Evolutionary conservation across 768 basidiomycete genomes (phyloP).

Genomic region (Rhodotorula paludigena): DNA sequence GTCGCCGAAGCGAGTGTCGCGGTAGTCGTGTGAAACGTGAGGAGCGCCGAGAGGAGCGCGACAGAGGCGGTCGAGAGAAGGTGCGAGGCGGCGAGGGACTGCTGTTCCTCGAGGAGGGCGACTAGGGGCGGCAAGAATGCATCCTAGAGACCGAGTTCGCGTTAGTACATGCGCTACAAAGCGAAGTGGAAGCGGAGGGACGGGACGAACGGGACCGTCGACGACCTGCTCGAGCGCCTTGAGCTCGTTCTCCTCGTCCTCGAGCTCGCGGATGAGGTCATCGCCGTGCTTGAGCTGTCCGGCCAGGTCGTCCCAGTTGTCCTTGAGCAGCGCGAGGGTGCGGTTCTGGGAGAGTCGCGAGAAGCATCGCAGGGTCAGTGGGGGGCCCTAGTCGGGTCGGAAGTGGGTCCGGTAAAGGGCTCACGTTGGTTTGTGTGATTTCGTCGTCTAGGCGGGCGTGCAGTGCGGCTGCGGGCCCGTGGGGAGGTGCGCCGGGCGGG

Average conservation of each 20-base stretch:
- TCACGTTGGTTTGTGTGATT: constrained; percentile 9
- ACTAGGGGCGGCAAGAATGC: constrained; percentile 22
- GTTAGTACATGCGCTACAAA: background rate
- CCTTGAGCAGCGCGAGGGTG: constrained; percentile 12
- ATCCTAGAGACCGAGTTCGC: background rate
- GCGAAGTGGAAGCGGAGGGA: background rate
- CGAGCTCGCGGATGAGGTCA: background rate
- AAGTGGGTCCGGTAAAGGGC: background rate
- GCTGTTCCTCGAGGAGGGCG: constrained; percentile 16
- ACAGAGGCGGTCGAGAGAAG: constrained; percentile 4
- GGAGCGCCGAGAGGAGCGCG: constrained; percentile 19
- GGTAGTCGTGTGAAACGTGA: constrained; percentile 15
- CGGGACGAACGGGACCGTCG: constrained; percentile 3
- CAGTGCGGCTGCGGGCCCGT: background rate
- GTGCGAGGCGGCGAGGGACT: constrained; percentile 19
- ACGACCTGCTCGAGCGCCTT: constrained; percentile 8
- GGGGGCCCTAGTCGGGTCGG: background rate
- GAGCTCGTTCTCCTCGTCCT: constrained; percentile 18
- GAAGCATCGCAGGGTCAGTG: background rate
- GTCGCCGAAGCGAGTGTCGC: constrained; percentile 15
- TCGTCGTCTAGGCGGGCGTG: constrained; percentile 9
- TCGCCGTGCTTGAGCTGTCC: constrained; percentile 9
- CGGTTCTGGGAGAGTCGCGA: constrained; percentile 10
- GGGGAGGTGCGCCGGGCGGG: background rate
- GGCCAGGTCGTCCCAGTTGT: constrained; percentile 14